phyloP scores from a whole-genome alignment of 116 monocot species.

The Posidonia oceanica region DNA sequence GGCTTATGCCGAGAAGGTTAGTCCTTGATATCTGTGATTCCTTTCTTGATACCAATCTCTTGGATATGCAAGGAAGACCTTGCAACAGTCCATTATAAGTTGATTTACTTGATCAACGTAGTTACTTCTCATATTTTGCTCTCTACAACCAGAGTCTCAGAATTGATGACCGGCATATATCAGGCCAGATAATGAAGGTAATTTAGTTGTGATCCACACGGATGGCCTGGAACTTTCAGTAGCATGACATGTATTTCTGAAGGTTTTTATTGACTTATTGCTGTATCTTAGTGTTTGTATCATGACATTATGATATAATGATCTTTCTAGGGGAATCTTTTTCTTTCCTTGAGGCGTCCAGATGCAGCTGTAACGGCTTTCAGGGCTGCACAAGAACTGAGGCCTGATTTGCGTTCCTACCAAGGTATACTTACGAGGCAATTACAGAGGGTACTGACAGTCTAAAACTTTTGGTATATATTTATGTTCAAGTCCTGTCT shows the following conservation, averaged over 20 bases:
- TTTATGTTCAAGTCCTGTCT: no score
- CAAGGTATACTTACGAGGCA: slow-evolving; percentile 45
- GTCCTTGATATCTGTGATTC: neutral
- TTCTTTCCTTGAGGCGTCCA: slow-evolving; percentile 62
- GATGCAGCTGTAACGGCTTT: slow-evolving; percentile 80
- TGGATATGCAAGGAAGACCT: neutral
- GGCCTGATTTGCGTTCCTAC: slow-evolving; percentile 83
- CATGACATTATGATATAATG: slow-evolving; percentile 11
- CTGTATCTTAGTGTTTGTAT: neutral
- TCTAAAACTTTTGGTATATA: no score
- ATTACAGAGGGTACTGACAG: neutral
- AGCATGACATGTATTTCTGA: neutral
- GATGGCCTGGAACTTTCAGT: neutral
- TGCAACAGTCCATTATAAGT: neutral
- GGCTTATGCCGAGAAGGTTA: slow-evolving; percentile 91
- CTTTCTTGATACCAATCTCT: neutral
- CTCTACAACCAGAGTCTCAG: slow-evolving; percentile 56
- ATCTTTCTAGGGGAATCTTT: slow-evolving; percentile 59
- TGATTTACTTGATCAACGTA: neutral
- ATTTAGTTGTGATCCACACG: neutral
- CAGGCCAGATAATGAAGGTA: slow-evolving; percentile 94
- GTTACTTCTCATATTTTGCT: neutral
- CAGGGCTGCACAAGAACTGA: slow-evolving; percentile 86
- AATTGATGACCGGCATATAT: slow-evolving; percentile 83
- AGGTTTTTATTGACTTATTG: neutral